A percentile compares a stretch with the other conserved stretches of the same genome.
Conservation (phyloP, 2,329 filamentous ascomycete species). For the Paecilomyces sp. region DNA sequence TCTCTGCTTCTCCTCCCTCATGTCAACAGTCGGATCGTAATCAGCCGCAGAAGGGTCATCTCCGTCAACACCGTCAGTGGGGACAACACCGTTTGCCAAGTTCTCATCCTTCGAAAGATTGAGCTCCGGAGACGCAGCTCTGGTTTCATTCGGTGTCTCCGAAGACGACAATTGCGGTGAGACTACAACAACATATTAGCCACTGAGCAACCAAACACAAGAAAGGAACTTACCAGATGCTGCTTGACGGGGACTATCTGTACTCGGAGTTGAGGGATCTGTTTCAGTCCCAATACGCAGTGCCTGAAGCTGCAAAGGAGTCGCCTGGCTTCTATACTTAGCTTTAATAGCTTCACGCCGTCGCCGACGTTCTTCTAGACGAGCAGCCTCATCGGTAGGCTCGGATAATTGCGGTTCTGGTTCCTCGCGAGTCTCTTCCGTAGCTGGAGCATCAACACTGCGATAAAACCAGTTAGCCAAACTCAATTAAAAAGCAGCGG, state of each 20-base stretch:
- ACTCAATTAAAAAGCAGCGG: constrained; percentile 3
- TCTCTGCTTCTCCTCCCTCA: constrained; percentile 72
- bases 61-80: constrained; percentile 41
- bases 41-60: constrained; percentile 87
- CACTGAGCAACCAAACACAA: constrained; percentile 10
- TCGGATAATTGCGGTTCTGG: constrained; percentile 42
- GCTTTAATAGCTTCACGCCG: constrained; percentile 78
- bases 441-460: constrained; percentile 11
- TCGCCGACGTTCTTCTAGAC: constrained; percentile 78
- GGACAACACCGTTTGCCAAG: constrained; percentile 50
- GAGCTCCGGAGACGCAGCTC: constrained; percentile 50
- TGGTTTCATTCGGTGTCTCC: constrained; percentile 41
- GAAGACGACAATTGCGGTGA: constrained; percentile 35
- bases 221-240: constrained; percentile 29
- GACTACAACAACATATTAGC: constrained; percentile 30
- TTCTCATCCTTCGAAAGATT: constrained; percentile 61
- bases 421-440: constrained; percentile 16
- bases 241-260: constrained; percentile 27
- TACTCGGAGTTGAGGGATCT: constrained; percentile 43
- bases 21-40: constrained; percentile 83
- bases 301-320: constrained; percentile 68
- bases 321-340: constrained; percentile 65
- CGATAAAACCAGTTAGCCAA: constrained; percentile 7
- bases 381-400: constrained; percentile 69
- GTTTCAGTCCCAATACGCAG: constrained; percentile 57